Evolutionary conservation across 805 yeast genomes (phyloP).

Genomic region (Wickerhamiella spandovensis): DNA sequence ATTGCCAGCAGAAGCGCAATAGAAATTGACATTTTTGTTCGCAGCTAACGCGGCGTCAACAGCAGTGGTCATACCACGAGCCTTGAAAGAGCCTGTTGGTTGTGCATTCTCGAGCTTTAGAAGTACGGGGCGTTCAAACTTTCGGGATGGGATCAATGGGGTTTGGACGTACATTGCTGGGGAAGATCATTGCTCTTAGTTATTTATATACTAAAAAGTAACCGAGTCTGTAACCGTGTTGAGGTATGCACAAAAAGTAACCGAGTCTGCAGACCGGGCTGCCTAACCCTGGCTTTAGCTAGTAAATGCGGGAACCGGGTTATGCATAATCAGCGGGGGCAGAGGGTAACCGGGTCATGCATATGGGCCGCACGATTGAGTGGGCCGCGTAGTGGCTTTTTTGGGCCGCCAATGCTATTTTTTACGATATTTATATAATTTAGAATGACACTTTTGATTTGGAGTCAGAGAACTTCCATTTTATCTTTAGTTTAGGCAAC

Average conservation of each 20-base stretch:
- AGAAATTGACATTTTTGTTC: conserved; percentile 33
- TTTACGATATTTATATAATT: too few relatives aligned
- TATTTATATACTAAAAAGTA: not conserved
- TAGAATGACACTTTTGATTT: too few relatives aligned
- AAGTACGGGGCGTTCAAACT: conserved; percentile 58
- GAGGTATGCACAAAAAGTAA: not conserved
- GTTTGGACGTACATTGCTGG: conserved; percentile 27
- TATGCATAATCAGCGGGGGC: not conserved
- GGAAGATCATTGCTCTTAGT: not conserved
- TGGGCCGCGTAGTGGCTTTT: too few relatives aligned
- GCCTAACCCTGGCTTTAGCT: not conserved
- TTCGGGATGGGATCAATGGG: conserved; percentile 59
- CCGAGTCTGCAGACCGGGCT: not conserved
- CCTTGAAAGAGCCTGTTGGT: conserved; percentile 87
- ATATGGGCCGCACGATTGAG: not conserved
- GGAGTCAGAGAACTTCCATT: too few relatives aligned
- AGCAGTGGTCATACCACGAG: conserved; percentile 27
- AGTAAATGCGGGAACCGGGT: not conserved
- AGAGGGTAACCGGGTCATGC: not conserved
- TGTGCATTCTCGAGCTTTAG: conserved; percentile 77
- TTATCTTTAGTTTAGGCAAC: too few relatives aligned
- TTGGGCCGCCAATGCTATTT: too few relatives aligned
- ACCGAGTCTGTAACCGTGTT: not conserved
- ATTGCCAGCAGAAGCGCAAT: conserved; percentile 72
- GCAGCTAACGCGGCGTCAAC: conserved; percentile 34